Base-by-base conservation (phyloP, 345 rosid species). In the Dovyalis caffra region DNA sequence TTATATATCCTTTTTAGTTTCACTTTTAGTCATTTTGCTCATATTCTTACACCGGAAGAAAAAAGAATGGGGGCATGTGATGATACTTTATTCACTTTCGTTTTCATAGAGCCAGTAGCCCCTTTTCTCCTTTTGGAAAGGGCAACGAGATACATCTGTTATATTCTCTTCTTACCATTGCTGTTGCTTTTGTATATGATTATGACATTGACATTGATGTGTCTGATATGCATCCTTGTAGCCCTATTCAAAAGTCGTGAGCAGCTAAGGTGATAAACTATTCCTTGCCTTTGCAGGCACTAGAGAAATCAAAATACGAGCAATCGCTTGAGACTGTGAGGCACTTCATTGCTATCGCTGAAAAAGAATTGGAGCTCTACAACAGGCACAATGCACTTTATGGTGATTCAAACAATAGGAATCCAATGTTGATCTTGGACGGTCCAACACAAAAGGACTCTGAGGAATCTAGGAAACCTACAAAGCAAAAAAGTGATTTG, bases 311-410 rank as follows among this genome's bases (percentile, higher is more conserved):
- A 2, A 95, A 91, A 82, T 95, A 90, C 4, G 97, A 95, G 79
- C 98, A 93, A 40, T 95, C 98, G 16, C 91, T 91, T 7, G 98
- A 91, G 56, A 87, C 97, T 0, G 92, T 95, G 80, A 88, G 84
- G 79, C 91, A 77, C 57, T 93, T 93, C 73, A 93, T 93, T 63
- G 87, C 91, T 8, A 80, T 91, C 74, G 87, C 89, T 0, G 97
- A 89, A 77, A 93, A 91, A 82, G 98, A 93, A 79, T 64, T 91
- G 78, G 95, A 95, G 79, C 89, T 91, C 53, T 90, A 91, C 75
- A 81, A 87, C 82, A 82, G 91, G 62, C 99, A 91, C 80, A 77
- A 83, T 23, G 87, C 94, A 74, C 95, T 91, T 63, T 95, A 88
- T 70, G 94, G 90, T 68, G 88, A 88, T 78, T 90, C 93, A 28